A percentile compares a stretch with the other conserved stretches of the same genome.
Evolutionary conservation across 2,329 filamentous ascomycete genomes (phyloP).

Genomic region (Monilinia polystroma): DNA sequence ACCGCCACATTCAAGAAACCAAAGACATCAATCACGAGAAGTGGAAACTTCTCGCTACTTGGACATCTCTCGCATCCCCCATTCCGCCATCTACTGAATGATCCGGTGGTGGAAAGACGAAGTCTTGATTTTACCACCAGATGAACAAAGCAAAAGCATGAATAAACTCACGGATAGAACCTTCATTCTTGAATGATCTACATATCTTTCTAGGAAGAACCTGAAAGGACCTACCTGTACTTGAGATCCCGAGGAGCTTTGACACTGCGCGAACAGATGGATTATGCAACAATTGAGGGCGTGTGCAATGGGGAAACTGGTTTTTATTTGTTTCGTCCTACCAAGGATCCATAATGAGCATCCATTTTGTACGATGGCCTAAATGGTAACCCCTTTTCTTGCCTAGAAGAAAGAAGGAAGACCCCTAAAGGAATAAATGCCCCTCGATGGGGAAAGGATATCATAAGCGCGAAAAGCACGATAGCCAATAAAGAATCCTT

Average conservation of each 20-base stretch:
- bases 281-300: not conserved
- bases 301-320: not conserved
- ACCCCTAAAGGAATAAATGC: not conserved
- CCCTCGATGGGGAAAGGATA: not conserved
- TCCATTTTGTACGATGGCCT: not conserved
- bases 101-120: no score
- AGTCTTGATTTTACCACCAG: no score
- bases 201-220: not conserved
- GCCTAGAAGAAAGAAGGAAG: not conserved
- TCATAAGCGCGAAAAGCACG: not conserved
- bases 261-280: not conserved
- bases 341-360: not conserved
- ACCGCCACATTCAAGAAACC: not conserved
- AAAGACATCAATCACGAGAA: conserved; percentile 7
- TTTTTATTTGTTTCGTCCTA: not conserved
- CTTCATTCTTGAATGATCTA: not conserved
- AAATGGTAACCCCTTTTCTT: not conserved
- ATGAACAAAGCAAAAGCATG: not conserved
- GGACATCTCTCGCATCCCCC: not conserved
- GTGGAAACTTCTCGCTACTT: not conserved
- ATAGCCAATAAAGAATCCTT: no score
- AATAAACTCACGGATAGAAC: not conserved
- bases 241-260: not conserved
- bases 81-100: conserved; percentile 5
- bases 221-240: not conserved